phyloP scores from a whole-genome alignment of 2,329 filamentous ascomycete genomes.

The Didymella segeticola region DNA sequence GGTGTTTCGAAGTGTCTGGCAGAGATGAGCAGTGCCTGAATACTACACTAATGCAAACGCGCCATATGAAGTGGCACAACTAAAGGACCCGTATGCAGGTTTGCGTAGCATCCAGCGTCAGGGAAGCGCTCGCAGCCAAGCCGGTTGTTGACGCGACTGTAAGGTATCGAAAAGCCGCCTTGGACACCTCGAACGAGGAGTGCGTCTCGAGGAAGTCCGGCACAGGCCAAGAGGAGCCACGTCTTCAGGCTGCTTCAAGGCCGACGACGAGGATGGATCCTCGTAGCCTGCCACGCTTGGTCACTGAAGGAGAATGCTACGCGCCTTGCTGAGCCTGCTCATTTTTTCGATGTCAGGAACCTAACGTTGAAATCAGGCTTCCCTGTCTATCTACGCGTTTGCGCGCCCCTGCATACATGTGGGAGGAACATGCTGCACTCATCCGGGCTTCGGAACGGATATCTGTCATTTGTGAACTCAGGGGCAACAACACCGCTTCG shows the following conservation, averaged over 20 bases:
- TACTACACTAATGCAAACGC: neutral
- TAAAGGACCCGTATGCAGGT: neutral
- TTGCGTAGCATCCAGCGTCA: neutral
- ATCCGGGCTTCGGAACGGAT: constrained; percentile 15
- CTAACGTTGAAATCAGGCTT: neutral
- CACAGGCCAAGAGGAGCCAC: constrained; percentile 17
- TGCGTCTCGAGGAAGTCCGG: constrained; percentile 8
- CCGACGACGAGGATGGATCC: constrained; percentile 1
- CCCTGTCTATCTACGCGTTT: neutral
- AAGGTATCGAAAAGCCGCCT: neutral
- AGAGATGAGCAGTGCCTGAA: neutral
- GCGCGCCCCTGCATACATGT: constrained; percentile 12
- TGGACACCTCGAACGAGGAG: neutral
- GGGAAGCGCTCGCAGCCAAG: neutral
- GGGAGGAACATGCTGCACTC: constrained; percentile 4
- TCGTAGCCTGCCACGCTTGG: constrained; percentile 4
- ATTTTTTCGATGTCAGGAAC: constrained; percentile 11
- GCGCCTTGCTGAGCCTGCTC: constrained; percentile 13
- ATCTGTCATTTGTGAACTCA: constrained; percentile 12
- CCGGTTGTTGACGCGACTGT: constrained; percentile 2
- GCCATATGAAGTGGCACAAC: neutral
- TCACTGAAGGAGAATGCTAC: constrained; percentile 1
- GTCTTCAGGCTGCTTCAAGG: constrained; percentile 13
- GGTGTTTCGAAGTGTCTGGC: constrained; percentile 3
- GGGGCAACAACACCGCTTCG: neutral